Evolutionary conservation across 768 basidiomycete species (phyloP).

Genomic region (Tricholoma flavovirens): DNA sequence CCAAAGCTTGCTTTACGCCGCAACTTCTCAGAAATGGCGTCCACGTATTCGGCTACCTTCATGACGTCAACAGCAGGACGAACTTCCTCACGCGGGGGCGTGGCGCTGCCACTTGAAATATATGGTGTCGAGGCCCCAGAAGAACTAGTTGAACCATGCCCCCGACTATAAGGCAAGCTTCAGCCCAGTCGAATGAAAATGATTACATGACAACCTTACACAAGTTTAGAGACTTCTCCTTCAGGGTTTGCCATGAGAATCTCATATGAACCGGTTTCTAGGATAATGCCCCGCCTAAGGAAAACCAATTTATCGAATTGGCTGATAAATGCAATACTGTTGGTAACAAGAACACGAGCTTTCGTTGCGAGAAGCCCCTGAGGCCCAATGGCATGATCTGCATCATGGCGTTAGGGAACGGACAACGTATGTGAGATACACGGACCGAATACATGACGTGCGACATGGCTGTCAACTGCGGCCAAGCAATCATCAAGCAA

Average conservation of each 20-base stretch:
- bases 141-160: slow-evolving; percentile 39
- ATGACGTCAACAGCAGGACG: slow-evolving; percentile 17
- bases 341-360: slow-evolving; percentile 82
- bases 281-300: slow-evolving; percentile 75
- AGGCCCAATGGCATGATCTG: slow-evolving; percentile 84
- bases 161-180: slow-evolving; percentile 13
- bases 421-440: background rate
- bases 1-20: slow-evolving; percentile 51
- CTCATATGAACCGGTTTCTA: slow-evolving; percentile 67
- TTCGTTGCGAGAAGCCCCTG: slow-evolving; percentile 76
- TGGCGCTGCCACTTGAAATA: slow-evolving; percentile 29
- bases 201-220: slow-evolving; percentile 42
- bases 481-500: slow-evolving; percentile 89
- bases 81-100: slow-evolving; percentile 24
- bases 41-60: slow-evolving; percentile 20
- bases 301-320: slow-evolving; percentile 72
- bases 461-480: slow-evolving; percentile 83
- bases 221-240: slow-evolving; percentile 66
- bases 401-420: background rate
- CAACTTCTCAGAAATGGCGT: slow-evolving; percentile 49
- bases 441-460: slow-evolving; percentile 77
- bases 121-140: slow-evolving; percentile 53
- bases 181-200: background rate
- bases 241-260: slow-evolving; percentile 53
- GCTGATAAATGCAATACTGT: slow-evolving; percentile 77